Evolutionary conservation across 345 rosid species (phyloP).

Genomic region (Brassica carinata): DNA sequence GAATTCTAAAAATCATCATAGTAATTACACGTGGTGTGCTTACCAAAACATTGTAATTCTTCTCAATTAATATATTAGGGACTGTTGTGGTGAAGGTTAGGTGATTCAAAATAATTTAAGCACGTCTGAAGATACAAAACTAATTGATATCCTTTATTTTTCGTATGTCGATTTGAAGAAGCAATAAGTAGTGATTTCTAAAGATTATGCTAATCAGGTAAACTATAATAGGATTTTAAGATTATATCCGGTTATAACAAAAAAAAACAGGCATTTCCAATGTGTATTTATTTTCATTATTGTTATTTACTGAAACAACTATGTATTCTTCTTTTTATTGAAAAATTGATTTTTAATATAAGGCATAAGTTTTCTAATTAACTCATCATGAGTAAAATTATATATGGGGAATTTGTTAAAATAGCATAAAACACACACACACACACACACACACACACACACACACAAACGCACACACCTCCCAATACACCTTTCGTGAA

Average conservation of each 20-base stretch:
- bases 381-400: background rate
- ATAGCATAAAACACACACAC: background rate
- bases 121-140: background rate
- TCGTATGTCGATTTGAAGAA: background rate
- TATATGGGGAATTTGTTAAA: background rate
- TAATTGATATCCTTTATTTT: background rate
- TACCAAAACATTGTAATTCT: too few species aligned
- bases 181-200: background rate
- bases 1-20: too few species aligned
- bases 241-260: background rate
- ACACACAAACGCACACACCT: too few species aligned
- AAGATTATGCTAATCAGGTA: background rate
- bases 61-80: too few species aligned
- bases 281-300: background rate
- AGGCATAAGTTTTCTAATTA: background rate
- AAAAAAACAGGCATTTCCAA: background rate
- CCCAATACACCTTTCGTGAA: background rate
- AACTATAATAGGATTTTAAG: background rate
- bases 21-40: too few species aligned
- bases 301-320: background rate
- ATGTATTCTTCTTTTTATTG: background rate
- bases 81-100: background rate
- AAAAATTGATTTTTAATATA: background rate
- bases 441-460: background rate
- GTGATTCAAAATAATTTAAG: background rate